Conservation (phyloP, 2,329 filamentous ascomycete species). For the Fusarium coicis region DNA sequence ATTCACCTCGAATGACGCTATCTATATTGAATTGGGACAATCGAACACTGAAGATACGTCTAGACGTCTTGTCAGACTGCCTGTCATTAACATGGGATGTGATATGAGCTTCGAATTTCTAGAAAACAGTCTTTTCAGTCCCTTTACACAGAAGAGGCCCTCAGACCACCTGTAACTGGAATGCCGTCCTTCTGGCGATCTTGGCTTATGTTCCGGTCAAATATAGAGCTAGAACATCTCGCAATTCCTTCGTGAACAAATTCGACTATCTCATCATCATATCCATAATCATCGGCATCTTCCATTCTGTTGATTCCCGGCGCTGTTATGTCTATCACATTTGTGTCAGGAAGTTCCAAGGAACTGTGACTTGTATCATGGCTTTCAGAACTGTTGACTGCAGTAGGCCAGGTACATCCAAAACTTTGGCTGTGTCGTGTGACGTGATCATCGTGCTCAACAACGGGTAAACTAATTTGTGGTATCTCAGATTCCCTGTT, state of each 20-base stretch:
- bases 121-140: no score
- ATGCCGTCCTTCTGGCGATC: no score
- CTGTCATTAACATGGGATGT: no score
- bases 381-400: not conserved
- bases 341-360: not conserved
- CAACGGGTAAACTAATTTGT: fast-evolving
- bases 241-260: fast-evolving
- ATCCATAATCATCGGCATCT: not conserved
- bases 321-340: not conserved
- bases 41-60: no score
- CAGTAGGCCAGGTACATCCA: not conserved
- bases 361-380: not conserved
- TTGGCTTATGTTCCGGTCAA: no score
- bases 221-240: not conserved
- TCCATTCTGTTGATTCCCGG: not conserved
- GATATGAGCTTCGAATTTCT: no score
- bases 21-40: no score
- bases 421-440: not conserved
- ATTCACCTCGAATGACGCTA: no score
- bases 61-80: no score
- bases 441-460: not conserved
- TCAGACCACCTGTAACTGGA: no score
- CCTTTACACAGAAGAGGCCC: no score
- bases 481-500: not conserved
- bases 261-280: not conserved